These are phyloP conservation scores for Magnaporthales sp. DNA, from an alignment of 2,329 filamentous ascomycete genomes.

Conservation along the genomic window DNA sequence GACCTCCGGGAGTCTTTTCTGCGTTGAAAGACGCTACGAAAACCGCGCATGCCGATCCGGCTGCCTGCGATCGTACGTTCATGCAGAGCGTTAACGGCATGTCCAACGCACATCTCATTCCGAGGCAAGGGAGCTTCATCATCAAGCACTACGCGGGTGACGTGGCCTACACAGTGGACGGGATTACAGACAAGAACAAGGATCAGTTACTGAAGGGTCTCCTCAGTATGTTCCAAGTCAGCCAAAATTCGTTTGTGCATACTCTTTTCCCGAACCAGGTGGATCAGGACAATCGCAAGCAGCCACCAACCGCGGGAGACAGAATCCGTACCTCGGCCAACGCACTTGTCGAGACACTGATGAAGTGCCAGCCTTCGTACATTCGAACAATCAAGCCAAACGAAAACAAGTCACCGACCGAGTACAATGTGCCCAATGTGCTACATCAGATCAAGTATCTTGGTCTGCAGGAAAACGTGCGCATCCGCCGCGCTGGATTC, in stretches of 20 bases:
- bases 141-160: constrained; percentile 99
- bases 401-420: constrained; percentile 91
- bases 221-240: constrained; percentile 75
- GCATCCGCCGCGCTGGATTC: constrained; percentile 91
- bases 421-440: constrained; percentile 88
- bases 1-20: constrained; percentile 88
- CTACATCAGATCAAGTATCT: constrained; percentile 98
- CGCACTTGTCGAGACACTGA: constrained; percentile 85
- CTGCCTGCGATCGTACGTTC: constrained; percentile 90
- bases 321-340: constrained; percentile 95
- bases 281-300: constrained; percentile 89
- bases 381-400: constrained; percentile 99
- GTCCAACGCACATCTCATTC: constrained; percentile 83
- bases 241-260: constrained; percentile 79
- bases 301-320: constrained; percentile 90
- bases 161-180: constrained; percentile 86
- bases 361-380: constrained; percentile 96
- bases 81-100: constrained; percentile 89
- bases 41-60: constrained; percentile 92
- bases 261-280: constrained; percentile 86
- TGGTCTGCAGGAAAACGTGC: constrained; percentile 97
- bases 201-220: constrained; percentile 93
- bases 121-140: constrained; percentile 91
- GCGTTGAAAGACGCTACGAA: constrained; percentile 96
- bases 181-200: constrained; percentile 99